phyloP scores from a whole-genome alignment of 495 filamentous ascomycete species.

The Tuber indicum region DNA sequence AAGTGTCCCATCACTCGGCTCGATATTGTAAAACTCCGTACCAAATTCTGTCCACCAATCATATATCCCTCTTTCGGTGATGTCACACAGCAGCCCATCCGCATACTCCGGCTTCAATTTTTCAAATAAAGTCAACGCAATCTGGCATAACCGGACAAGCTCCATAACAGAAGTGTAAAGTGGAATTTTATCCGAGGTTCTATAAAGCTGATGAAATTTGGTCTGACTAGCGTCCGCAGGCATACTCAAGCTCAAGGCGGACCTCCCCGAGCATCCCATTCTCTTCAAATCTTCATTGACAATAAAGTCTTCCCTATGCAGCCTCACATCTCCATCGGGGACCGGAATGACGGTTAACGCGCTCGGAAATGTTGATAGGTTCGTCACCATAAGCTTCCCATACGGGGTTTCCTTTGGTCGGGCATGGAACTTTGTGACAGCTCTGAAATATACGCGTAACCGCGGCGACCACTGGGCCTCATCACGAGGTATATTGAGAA shows the following conservation, averaged over 20 bases:
- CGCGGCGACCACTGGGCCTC: constrained; percentile 73
- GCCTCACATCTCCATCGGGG: constrained; percentile 75
- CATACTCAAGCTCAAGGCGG: constrained; percentile 67
- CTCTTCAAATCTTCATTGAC: constrained; percentile 94
- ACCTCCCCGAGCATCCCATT: constrained; percentile 82
- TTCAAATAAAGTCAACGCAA: constrained; percentile 81
- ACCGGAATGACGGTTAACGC: constrained; percentile 81
- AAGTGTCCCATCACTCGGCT: constrained; percentile 84
- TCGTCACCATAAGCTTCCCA: constrained; percentile 87
- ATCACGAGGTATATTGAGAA: constrained; percentile 75
- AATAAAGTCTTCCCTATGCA: constrained; percentile 77
- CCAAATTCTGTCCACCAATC: constrained; percentile 98
- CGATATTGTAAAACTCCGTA: constrained; percentile 78
- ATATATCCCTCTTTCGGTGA: constrained; percentile 80
- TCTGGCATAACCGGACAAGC: constrained; percentile 86
- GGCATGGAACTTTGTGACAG: constrained; percentile 75
- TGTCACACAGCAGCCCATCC: constrained; percentile 86
- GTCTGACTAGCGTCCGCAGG: constrained; percentile 75
- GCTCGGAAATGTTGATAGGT: constrained; percentile 82
- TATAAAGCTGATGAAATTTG: constrained; percentile 88
- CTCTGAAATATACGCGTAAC: constrained; percentile 76
- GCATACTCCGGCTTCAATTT: constrained; percentile 81
- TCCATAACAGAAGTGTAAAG: constrained; percentile 74
- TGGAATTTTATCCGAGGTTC: constrained; percentile 70
- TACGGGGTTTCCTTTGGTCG: constrained; percentile 73